Base-by-base conservation (phyloP, 163 green algal genomes). In the Coccomyxa subellipsoidea region DNA sequence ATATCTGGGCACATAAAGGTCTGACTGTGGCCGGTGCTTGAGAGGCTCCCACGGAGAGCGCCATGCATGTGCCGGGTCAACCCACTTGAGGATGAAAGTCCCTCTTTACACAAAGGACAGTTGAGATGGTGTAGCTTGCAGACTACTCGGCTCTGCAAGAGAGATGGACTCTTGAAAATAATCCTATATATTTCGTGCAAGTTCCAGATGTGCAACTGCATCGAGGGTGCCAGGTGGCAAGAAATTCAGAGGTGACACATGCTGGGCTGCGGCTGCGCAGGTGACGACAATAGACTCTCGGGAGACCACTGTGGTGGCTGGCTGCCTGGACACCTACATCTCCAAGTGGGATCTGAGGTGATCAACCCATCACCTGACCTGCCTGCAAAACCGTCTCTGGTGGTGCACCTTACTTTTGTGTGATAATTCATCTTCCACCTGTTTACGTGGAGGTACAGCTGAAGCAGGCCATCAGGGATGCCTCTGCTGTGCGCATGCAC, bases 291-390 rank as follows among this genome's bases (percentile, higher is more conserved):
- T 73, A 36, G 66, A 27, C 27, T 73, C 18, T 23, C 66, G 32
- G 66, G n/a, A 73, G 21, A 36, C 29, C 66, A 32, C n/a, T 8
- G 66, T 73, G 21, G 10, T 73, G 66, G 66, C 66, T 23, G 66
- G 66, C 66, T 36, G 18, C 7, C 27, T 73, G 29, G n/a, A 73
- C 66, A 32, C 27, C 29, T 18, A 73, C 29, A 73, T 73, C 66
- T 73, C 29, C 18, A 32, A 73, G 66, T 73, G 66, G 66, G 66
- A 73, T n/a, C 29, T 73, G 29, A 73, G 66, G 66, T 73, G 66
- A 73, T 0, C 18, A 34, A 0, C 66, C 47, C 0, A 7, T 27
- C 5, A 59, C 15, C 47, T 59, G 47, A 59, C 47, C 21, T 59
- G 47, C 47, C 47, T 59, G 47, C 2, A 12, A n/a, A n/a, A n/a